A percentile compares a stretch with the other conserved stretches of the same genome.
phyloP scores from a whole-genome alignment of 83 land plant genomes.

The Isoetes engelmannii region DNA sequence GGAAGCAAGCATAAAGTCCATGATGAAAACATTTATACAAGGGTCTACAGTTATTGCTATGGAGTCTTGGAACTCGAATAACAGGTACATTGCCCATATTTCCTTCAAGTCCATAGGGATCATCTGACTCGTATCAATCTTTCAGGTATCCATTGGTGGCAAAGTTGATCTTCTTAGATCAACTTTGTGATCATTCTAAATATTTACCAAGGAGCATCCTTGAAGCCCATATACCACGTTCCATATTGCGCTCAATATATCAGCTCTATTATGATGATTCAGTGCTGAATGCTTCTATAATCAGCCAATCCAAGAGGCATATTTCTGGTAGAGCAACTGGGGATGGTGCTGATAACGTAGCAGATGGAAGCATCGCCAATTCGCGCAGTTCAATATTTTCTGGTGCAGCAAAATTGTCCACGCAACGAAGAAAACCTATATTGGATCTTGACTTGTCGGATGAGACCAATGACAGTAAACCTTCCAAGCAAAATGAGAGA shows the following conservation, averaged over 20 bases:
- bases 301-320: slow-evolving; percentile 48
- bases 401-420: slow-evolving; percentile 21
- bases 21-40: slow-evolving; percentile 74
- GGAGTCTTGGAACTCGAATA: slow-evolving; percentile 70
- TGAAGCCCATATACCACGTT: slow-evolving; percentile 76
- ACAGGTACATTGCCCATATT: slow-evolving; percentile 42
- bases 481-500: slow-evolving; percentile 23
- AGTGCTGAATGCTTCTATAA: slow-evolving; percentile 40
- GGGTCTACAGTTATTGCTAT: slow-evolving; percentile 61
- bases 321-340: slow-evolving; percentile 41
- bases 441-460: slow-evolving; percentile 24
- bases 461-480: slow-evolving; percentile 22
- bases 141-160: slow-evolving; percentile 72
- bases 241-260: slow-evolving; percentile 85
- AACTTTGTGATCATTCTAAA: slow-evolving; percentile 73
- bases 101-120: background rate
- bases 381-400: slow-evolving; percentile 26
- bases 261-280: slow-evolving; percentile 75
- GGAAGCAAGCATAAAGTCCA: slow-evolving; percentile 68
- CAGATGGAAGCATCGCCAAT: slow-evolving; percentile 19
- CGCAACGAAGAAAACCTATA: slow-evolving; percentile 17
- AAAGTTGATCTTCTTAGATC: slow-evolving; percentile 88
- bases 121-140: background rate
- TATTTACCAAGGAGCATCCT: slow-evolving; percentile 85
- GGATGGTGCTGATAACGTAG: slow-evolving; percentile 16